Conservation (phyloP, 345 rosid genomes). For the Syzygium grande region DNA sequence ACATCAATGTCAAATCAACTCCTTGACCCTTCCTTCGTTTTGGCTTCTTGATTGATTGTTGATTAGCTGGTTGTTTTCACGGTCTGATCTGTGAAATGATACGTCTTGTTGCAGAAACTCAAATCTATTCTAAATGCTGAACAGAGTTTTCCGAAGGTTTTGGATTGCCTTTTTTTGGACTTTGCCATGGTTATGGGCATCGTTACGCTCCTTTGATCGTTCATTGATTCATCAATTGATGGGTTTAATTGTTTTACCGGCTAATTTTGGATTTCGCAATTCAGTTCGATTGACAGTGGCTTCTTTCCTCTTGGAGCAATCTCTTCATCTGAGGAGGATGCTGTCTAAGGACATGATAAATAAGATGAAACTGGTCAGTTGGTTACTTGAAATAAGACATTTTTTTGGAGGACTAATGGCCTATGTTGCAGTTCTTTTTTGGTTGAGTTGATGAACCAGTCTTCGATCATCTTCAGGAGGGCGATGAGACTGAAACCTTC, state of each 20-base stretch:
- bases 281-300: not conserved
- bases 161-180: not conserved
- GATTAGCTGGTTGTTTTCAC: not conserved
- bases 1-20: no score
- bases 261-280: no score
- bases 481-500: no score
- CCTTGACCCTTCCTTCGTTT: not conserved
- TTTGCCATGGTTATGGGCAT: not conserved
- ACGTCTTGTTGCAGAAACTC: no score
- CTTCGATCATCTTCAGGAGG: no score
- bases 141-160: not conserved
- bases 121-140: no score
- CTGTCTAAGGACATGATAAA: no score
- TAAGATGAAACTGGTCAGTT: not conserved
- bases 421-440: no score
- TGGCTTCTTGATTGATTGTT: not conserved
- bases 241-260: no score
- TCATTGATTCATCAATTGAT: not conserved
- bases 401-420: no score
- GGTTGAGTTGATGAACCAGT: no score
- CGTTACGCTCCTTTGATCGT: not conserved
- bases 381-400: not conserved
- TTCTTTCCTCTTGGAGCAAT: not conserved
- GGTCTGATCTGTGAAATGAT: no score
- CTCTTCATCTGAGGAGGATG: not conserved